Evolutionary conservation across 2,329 filamentous ascomycete genomes (phyloP).

Genomic region (Aspergillus fumigatus): DNA sequence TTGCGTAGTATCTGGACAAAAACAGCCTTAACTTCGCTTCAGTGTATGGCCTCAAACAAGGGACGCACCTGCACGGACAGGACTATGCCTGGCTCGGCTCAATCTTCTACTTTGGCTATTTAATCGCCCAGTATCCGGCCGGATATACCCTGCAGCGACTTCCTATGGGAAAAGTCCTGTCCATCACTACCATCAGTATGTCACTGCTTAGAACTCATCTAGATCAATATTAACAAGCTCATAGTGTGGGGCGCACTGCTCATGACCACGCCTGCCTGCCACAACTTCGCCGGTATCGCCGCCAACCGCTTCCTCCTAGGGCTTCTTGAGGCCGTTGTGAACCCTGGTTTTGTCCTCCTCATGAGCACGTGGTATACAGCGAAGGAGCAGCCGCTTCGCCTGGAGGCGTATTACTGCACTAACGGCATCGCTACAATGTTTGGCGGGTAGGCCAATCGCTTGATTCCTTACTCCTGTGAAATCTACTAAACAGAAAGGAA

Average conservation of each 20-base stretch:
- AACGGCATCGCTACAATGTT: conserved; percentile 40
- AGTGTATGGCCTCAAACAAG: too few relatives aligned
- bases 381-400: conserved; percentile 47
- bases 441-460: too few relatives aligned
- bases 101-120: conserved; percentile 50
- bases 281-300: conserved; percentile 43
- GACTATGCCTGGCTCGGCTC: conserved; percentile 21
- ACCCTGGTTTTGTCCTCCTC: conserved; percentile 48
- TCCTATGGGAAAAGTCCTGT: conserved; percentile 38
- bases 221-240: conserved; percentile 17
- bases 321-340: conserved; percentile 46
- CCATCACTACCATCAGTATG: too few relatives aligned
- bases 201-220: too few relatives aligned
- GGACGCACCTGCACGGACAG: too few relatives aligned
- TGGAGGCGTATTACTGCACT: conserved; percentile 54
- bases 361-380: conserved; percentile 50
- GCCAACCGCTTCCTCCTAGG: conserved; percentile 45
- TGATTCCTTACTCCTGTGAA: too few relatives aligned
- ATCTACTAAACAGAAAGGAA: too few relatives aligned
- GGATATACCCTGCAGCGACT: conserved; percentile 44
- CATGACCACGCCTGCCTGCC: conserved; percentile 42
- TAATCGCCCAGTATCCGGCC: conserved; percentile 43
- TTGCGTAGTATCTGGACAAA: too few relatives aligned
- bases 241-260: conserved; percentile 44
- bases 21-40: too few relatives aligned